Evolutionary conservation across 441 rosid species (phyloP), one percentile per base, ranked within the genome.

Genomic region (Dalechampia spathulata): DNA sequence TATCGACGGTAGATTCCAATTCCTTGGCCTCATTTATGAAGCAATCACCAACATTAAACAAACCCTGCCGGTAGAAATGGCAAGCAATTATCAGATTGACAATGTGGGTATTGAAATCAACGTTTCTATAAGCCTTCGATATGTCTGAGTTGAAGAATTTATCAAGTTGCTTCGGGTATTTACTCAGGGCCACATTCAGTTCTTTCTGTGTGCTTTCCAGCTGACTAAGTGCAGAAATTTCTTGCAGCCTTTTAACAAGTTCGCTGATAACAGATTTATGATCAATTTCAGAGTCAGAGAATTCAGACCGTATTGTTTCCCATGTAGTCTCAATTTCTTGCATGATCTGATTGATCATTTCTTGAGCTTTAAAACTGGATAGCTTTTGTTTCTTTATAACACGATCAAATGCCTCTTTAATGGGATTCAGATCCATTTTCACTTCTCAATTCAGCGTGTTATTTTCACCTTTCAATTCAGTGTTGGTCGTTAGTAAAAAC

Each of bases 331-430:
- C 65, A 55, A 75, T 72, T 59, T 78, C 80, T 41, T 15, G 71
- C 30, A 42, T 46, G 19, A 72, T 54, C 54, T 64, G 74, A 45
- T 70, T 72, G 32, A 75, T 58, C 49, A 72, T 62, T 67, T 75
- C 78, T 43, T 75, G 83, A 56, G 68, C 60, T 64, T 62, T 67
- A 21, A 72, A 72, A 42, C 51, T 54, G 39, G 72, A 72, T 57
- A 75, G 69, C 72, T 75, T 78, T 53, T 78, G 83, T 54, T 72
- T 78, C 66, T 72, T 78, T 17, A 72, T 48, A 45, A 78, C 76
- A 44, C 76, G 76, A 50, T 75, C 80, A 57, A 78, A 78, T 40
- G 80, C 74, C 60, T 78, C 80, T 58, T 67, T 78, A 19, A 72
- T 56, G 19, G 69, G 57, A 69, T 72, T 78, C 47, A 78, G 60